phyloP scores from a whole-genome alignment of 2,329 filamentous ascomycete species.

The Sphaerulina musiva region DNA sequence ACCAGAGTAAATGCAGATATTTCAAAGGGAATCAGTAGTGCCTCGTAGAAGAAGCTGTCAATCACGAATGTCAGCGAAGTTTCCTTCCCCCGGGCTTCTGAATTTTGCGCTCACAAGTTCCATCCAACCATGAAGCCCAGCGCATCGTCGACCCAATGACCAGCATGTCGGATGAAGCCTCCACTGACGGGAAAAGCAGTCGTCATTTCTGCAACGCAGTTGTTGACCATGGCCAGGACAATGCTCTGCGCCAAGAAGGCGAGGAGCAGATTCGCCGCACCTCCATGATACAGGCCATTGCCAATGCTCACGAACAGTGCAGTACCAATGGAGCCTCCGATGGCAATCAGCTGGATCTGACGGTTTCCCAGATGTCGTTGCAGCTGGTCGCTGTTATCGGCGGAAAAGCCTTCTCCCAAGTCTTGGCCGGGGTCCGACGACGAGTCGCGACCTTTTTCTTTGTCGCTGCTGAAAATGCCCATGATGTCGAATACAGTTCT shows the following conservation, averaged over 20 bases:
- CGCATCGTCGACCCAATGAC: slow-evolving; percentile 58
- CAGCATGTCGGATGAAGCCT: slow-evolving; percentile 58
- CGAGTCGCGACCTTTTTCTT: slow-evolving; percentile 13
- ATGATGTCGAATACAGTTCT: slow-evolving; percentile 3
- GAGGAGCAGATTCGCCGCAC: slow-evolving; percentile 51
- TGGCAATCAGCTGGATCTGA: slow-evolving; percentile 35
- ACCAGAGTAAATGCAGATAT: slow-evolving; percentile 43
- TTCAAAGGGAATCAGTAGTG: slow-evolving; percentile 47
- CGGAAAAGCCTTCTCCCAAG: slow-evolving; percentile 15
- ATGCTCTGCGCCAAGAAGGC: slow-evolving; percentile 53
- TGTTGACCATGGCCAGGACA: slow-evolving; percentile 57
- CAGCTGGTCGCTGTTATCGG: slow-evolving; percentile 28
- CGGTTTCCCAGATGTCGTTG: slow-evolving; percentile 31
- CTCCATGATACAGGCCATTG: slow-evolving; percentile 46
- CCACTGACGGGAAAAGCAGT: slow-evolving; percentile 57
- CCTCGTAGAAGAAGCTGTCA: slow-evolving; percentile 39
- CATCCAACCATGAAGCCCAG: slow-evolving; percentile 48
- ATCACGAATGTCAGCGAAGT: background rate
- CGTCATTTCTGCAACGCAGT: slow-evolving; percentile 59
- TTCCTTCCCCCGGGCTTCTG: too few species aligned
- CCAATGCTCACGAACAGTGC: slow-evolving; percentile 47
- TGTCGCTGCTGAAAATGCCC: slow-evolving; percentile 15
- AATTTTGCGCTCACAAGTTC: slow-evolving; percentile 18
- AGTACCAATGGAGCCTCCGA: slow-evolving; percentile 33
- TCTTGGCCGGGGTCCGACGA: slow-evolving; percentile 10